phyloP scores from a whole-genome alignment of 164 flowering plant species.

The Magnolia changhungtana region DNA sequence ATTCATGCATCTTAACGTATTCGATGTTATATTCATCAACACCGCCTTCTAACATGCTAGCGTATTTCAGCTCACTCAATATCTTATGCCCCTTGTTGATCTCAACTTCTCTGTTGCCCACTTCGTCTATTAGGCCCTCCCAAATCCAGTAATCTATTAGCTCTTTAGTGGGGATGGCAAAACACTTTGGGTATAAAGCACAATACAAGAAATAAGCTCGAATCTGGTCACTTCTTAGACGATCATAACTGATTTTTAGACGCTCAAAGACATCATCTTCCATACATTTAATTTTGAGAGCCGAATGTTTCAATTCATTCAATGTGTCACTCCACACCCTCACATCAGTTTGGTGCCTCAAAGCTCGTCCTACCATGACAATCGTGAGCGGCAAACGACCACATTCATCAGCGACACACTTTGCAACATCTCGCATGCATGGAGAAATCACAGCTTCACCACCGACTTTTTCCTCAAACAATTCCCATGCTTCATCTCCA shows the following conservation, averaged over 20 bases:
- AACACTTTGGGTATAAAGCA: conserved; percentile 20
- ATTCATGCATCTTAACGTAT: conserved; percentile 20
- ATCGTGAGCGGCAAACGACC: neutral
- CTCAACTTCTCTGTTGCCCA: conserved; percentile 1
- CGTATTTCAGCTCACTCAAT: conserved; percentile 18
- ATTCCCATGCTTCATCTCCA: neutral
- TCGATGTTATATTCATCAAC: neutral
- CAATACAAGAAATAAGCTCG: conserved; percentile 22
- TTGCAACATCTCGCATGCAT: neutral
- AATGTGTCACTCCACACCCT: conserved; percentile 22
- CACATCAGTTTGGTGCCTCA: neutral
- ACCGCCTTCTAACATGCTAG: conserved; percentile 14
- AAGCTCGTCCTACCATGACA: neutral
- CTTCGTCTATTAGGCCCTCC: conserved; percentile 20
- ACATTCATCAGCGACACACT: neutral
- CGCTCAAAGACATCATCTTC: conserved; percentile 8
- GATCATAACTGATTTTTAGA: conserved; percentile 15
- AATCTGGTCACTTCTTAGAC: neutral
- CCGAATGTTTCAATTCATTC: conserved; percentile 9
- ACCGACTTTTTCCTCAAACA: neutral
- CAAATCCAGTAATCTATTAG: conserved; percentile 20
- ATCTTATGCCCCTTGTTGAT: conserved; percentile 16
- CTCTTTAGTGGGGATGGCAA: conserved; percentile 1
- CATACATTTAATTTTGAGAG: neutral
- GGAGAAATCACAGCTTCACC: neutral